These are phyloP conservation scores for Starmerella sirachaensis DNA, from an alignment of 805 yeast genomes.

Conservation along the genomic window DNA sequence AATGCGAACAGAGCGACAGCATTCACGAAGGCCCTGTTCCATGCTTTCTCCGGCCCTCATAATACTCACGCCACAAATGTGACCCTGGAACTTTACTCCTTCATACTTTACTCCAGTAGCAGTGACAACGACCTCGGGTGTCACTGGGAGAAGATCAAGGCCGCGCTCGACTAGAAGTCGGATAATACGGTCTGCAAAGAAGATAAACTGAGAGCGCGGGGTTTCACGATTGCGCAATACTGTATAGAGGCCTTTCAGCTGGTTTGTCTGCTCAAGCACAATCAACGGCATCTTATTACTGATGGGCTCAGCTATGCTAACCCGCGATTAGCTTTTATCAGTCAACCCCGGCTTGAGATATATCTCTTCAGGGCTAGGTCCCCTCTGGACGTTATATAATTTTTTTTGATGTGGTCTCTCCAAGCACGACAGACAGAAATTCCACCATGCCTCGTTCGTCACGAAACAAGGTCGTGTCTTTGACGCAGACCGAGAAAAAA, in stretches of 20 bases:
- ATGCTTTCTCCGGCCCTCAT: conserved; percentile 98
- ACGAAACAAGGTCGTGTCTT: conserved; percentile 89
- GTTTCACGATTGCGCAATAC: conserved; percentile 78
- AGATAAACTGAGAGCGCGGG: conserved; percentile 81
- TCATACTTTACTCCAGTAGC: conserved; percentile 60
- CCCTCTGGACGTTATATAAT: conserved; percentile 8
- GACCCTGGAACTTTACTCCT: conserved; percentile 77
- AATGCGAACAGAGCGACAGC: conserved; percentile 90
- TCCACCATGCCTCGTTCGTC: conserved; percentile 85
- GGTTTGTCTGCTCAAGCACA: conserved; percentile 77
- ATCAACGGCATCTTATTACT: conserved; percentile 13
- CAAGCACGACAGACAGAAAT: not conserved
- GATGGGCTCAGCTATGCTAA: not conserved
- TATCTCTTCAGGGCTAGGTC: too few relatives aligned
- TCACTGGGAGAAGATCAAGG: conserved; percentile 85
- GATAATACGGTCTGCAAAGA: conserved; percentile 90
- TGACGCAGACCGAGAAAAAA: conserved; percentile 93
- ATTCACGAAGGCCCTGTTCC: conserved; percentile 97
- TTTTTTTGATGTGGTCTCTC: not conserved
- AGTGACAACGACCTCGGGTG: conserved; percentile 51
- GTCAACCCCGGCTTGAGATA: too few relatives aligned
- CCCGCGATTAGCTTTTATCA: too few relatives aligned
- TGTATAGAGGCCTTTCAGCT: conserved; percentile 73
- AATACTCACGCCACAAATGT: conserved; percentile 95
- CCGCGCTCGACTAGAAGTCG: conserved; percentile 92